A percentile compares a stretch with the other conserved stretches of the same genome.
phyloP scores from a whole-genome alignment of 2,329 filamentous ascomycete genomes.

The Beauveria brongniartii region DNA sequence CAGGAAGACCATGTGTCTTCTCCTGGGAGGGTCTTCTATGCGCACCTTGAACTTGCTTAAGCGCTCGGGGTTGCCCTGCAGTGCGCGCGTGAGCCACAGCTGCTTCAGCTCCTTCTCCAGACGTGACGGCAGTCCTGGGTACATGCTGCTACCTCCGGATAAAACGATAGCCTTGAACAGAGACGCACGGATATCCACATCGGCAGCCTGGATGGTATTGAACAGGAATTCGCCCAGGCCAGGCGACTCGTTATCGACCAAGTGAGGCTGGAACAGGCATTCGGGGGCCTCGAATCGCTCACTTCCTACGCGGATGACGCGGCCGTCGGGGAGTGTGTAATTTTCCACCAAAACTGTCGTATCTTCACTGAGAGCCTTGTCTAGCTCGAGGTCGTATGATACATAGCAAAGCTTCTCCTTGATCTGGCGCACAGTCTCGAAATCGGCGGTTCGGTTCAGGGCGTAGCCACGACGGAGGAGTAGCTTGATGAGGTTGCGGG shows the following conservation, averaged over 20 bases:
- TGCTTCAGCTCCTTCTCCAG: slow-evolving; percentile 99
- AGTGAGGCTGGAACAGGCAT: slow-evolving; percentile 95
- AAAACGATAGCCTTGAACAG: slow-evolving; percentile 97
- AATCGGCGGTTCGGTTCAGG: slow-evolving; percentile 95
- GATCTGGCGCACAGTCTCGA: slow-evolving; percentile 97
- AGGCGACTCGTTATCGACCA: slow-evolving; percentile 95
- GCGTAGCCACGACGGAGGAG: slow-evolving; percentile 91
- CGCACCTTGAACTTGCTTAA: slow-evolving; percentile 98
- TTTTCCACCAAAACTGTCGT: slow-evolving; percentile 95
- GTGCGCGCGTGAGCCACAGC: slow-evolving; percentile 87
- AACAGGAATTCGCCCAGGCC: slow-evolving; percentile 96
- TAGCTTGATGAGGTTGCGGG: slow-evolving; percentile 94
- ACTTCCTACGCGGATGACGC: slow-evolving; percentile 90
- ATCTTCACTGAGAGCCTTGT: slow-evolving; percentile 93
- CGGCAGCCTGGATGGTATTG: slow-evolving; percentile 95
- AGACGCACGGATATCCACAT: slow-evolving; percentile 88
- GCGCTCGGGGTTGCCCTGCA: slow-evolving; percentile 86
- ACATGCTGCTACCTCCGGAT: slow-evolving; percentile 97
- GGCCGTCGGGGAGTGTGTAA: slow-evolving; percentile 93
- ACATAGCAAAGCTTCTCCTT: slow-evolving; percentile 99
- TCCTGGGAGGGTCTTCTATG: slow-evolving; percentile 93
- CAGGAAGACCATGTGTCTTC: slow-evolving; percentile 99
- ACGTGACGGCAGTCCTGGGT: slow-evolving; percentile 86
- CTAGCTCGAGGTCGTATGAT: slow-evolving; percentile 92
- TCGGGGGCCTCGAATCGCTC: slow-evolving; percentile 97